Base-by-base conservation (phyloP, 768 basidiomycete species). In the Amanita brunnescens region DNA sequence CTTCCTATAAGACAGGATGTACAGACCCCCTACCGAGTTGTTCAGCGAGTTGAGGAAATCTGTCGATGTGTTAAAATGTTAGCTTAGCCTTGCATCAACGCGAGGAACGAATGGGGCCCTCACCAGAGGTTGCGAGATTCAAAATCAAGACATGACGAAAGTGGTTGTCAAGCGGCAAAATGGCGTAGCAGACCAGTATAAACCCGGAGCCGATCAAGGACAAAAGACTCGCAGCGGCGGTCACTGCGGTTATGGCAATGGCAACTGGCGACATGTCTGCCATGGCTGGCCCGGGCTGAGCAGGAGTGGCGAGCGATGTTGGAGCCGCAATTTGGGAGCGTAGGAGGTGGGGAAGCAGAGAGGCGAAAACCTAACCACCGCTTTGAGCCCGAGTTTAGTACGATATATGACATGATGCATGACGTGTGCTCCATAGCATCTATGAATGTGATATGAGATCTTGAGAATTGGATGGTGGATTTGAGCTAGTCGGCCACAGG, bases 101-200 rank as follows among this genome's bases (percentile, higher is more conserved):
- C 14, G 3, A n/a, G 35, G n/a, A 35, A 35, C 5, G 35, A 8
- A 35, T 16, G 2, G 35, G 13, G 2, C 12, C 12, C 40, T 29
- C 10, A 29, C 42, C 42, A 3, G 42, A 44, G 29, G 48, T 29
- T 8, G 55, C 52, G 6, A 55, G 34, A 21, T 53, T 55, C 39
- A 55, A 37, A 30, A 55, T 55, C 13, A 53, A 47, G 1, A 53
- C 21, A 29, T 55, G 55, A 6, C 55, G 55, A 23, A 55, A 55
- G 16, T 55, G 55, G 6, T 21, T 38, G 14, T 51, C 47, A 3
- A 55, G 12, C 14, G 55, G 52, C 24, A 55, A n/a, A 30, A 55
- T 35, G 4, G 52, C n/a, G 20, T 55, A 55, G 47, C 55, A 55
- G 2, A 55, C 5, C 5, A 55, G 42, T 10, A 55, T 52, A 24